Evolutionary conservation across 2,329 filamentous ascomycete genomes (phyloP).

Genomic region (Celoporthe dispersa): DNA sequence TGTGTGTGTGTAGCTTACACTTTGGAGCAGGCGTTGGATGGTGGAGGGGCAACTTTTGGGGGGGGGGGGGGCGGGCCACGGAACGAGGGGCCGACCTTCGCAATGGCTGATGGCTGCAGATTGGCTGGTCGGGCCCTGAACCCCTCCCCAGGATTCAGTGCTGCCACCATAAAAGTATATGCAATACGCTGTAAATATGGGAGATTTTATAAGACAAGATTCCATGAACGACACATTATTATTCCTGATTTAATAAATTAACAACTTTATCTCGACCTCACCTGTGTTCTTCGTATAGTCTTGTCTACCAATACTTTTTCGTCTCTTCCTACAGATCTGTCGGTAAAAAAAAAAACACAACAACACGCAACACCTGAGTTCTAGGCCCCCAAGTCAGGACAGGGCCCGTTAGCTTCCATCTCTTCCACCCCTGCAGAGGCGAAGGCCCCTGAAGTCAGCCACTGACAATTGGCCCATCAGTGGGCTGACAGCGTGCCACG

Average conservation of each 20-base stretch:
- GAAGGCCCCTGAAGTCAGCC: constrained; percentile 3
- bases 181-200: neutral
- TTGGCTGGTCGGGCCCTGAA: neutral
- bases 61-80: neutral
- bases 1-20: too few species aligned
- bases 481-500: constrained; percentile 21
- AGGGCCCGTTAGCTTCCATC: neutral
- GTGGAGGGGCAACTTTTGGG: constrained; percentile 10
- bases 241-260: neutral
- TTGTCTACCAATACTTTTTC: neutral
- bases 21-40: neutral
- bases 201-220: neutral
- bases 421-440: neutral
- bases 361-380: neutral
- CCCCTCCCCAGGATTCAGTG: too few species aligned
- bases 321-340: neutral
- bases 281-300: too few species aligned
- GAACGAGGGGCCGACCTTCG: neutral
- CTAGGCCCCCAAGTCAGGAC: neutral
- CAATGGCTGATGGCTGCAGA: neutral
- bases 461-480: constrained; percentile 10
- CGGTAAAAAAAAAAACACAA: neutral
- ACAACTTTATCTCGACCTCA: constrained; percentile 11
- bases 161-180: neutral
- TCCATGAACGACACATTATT: neutral